Percentiles rank a stretch among this genome's conserved stretches.
Evolutionary conservation across 225 moss, liverwort and hornwort species (phyloP).

Genomic region (Takakia lepidozioides): DNA sequence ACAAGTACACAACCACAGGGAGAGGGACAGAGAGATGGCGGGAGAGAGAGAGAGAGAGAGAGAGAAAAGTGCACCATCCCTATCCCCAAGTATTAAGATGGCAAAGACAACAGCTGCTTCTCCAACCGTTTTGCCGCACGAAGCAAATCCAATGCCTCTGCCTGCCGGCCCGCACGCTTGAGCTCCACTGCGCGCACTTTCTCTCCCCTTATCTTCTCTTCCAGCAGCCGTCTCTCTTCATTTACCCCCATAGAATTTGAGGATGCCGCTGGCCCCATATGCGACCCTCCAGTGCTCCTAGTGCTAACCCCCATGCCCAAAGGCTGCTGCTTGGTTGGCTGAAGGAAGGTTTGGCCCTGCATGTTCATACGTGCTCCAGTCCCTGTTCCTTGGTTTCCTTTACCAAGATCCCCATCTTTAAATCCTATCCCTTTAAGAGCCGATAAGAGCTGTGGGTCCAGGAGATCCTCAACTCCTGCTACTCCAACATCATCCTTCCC

Average conservation of each 20-base stretch:
- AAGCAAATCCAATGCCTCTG: slow-evolving; percentile 77
- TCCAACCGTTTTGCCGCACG: slow-evolving; percentile 83
- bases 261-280: background rate
- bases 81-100: too few species aligned
- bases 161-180: slow-evolving; percentile 80
- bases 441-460: slow-evolving; percentile 88
- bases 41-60: too few species aligned
- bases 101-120: slow-evolving; percentile 62
- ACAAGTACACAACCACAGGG: too few species aligned
- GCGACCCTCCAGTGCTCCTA: slow-evolving; percentile 6
- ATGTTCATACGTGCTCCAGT: background rate
- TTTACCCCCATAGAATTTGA: slow-evolving; percentile 10
- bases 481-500: slow-evolving; percentile 56
- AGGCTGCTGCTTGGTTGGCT: too few species aligned
- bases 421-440: slow-evolving; percentile 85
- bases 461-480: slow-evolving; percentile 67
- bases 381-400: slow-evolving; percentile 16
- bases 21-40: too few species aligned
- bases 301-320: slow-evolving; percentile 30
- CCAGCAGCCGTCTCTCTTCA: slow-evolving; percentile 55
- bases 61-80: too few species aligned
- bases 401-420: slow-evolving; percentile 50
- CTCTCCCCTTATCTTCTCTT: slow-evolving; percentile 71
- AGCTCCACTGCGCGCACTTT: slow-evolving; percentile 80
- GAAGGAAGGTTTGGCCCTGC: slow-evolving; percentile 10